Evolutionary conservation across 2,329 filamentous ascomycete species (phyloP).

Genomic region (Xylaria sp.): DNA sequence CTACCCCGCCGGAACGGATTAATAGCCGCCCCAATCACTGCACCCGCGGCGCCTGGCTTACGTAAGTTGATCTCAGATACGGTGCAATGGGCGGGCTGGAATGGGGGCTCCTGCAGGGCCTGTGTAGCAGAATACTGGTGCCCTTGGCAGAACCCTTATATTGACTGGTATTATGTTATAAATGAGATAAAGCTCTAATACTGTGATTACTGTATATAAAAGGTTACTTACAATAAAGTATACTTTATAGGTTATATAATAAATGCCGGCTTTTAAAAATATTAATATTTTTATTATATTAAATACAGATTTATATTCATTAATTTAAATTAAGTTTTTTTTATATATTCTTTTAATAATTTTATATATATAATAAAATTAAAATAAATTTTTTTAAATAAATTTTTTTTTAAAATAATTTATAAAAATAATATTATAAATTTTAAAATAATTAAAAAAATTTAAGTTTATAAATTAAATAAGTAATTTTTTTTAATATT

Average conservation of each 20-base stretch:
- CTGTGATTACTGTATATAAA: too few relatives aligned
- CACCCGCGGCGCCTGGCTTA: constrained; percentile 4
- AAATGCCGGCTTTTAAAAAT: too few relatives aligned
- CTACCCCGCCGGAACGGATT: constrained; percentile 35
- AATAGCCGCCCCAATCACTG: constrained; percentile 9
- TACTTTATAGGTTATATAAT: too few relatives aligned
- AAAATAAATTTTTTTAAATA: too few relatives aligned
- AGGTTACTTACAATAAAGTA: too few relatives aligned
- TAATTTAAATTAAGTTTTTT: background rate
- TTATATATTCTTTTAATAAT: background rate
- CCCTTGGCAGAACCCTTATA: too few relatives aligned
- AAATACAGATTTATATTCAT: background rate
- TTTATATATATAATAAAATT: too few relatives aligned
- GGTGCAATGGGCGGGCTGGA: constrained; percentile 8
- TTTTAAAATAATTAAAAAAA: background rate
- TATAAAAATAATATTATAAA: background rate
- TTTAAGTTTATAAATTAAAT: background rate
- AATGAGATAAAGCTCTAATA: too few relatives aligned
- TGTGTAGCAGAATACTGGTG: too few relatives aligned
- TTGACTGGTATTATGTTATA: too few relatives aligned
- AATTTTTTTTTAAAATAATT: background rate
- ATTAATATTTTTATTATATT: too few relatives aligned
- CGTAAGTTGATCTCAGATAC: constrained; percentile 13
- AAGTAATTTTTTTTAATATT: background rate
- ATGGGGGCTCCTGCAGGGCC: constrained; percentile 5